Conservation (phyloP, 495 filamentous ascomycete species). For the Podospora fimiseda region DNA sequence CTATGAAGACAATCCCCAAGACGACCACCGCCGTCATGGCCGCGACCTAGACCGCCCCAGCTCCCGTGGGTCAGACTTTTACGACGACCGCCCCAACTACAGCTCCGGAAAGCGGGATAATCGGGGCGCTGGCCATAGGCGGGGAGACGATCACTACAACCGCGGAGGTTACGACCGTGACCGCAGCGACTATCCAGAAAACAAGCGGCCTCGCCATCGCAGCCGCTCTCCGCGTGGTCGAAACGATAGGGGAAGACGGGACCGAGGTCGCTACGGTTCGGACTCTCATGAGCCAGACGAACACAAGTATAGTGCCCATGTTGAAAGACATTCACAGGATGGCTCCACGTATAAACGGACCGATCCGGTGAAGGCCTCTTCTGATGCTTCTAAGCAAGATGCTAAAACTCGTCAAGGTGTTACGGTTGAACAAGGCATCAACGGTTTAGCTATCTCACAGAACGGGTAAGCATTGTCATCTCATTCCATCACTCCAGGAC, state of each 20-base stretch:
- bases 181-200: constrained; percentile 36
- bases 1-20: constrained; percentile 48
- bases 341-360: constrained; percentile 25
- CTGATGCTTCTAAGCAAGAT: constrained; percentile 47
- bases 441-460: constrained; percentile 20
- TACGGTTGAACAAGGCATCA: constrained; percentile 49
- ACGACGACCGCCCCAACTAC: constrained; percentile 44
- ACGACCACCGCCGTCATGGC: constrained; percentile 40
- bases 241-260: constrained; percentile 37
- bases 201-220: constrained; percentile 60
- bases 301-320: constrained; percentile 39
- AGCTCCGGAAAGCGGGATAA: constrained; percentile 45
- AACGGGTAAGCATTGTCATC: constrained; percentile 11
- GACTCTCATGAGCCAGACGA: constrained; percentile 15
- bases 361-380: constrained; percentile 27
- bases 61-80: constrained; percentile 39
- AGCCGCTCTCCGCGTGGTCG: constrained; percentile 57
- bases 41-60: constrained; percentile 62
- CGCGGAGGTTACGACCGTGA: constrained; percentile 15
- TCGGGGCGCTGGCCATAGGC: constrained; percentile 10
- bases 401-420: constrained; percentile 59
- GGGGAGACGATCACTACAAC: constrained; percentile 12
- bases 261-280: constrained; percentile 21
- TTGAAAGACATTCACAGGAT: constrained; percentile 34
- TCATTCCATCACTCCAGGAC: constrained; percentile 2